phyloP scores from a whole-genome alignment of 2,329 filamentous ascomycete species.

The Trichophyton benhamiae region DNA sequence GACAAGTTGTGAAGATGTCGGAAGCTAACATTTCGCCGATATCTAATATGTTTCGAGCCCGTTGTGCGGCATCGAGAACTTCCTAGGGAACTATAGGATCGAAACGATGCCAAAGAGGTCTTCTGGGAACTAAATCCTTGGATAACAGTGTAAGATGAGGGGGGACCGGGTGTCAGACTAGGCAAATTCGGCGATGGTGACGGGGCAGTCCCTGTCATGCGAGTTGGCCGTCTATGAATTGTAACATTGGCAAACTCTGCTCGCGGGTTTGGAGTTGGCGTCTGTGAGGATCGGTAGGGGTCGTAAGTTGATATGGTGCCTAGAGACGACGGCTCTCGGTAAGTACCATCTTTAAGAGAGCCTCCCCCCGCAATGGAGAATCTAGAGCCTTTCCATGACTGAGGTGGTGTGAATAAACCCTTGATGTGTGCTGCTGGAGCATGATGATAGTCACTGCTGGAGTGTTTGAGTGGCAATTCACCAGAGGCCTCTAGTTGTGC shows the following conservation, averaged over 20 bases:
- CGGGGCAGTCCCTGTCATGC: not conserved
- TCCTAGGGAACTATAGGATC: conserved; percentile 38
- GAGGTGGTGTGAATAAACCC: conserved; percentile 5
- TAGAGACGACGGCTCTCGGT: conserved; percentile 32
- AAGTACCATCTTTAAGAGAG: conserved; percentile 37
- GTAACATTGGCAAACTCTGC: conserved; percentile 55
- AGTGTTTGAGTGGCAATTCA: conserved; percentile 65
- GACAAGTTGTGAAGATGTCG: conserved; percentile 39
- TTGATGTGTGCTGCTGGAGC: conserved; percentile 32
- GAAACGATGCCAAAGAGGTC: conserved; percentile 28
- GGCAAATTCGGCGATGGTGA: not conserved
- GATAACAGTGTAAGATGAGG: conserved; percentile 7
- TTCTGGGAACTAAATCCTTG: conserved; percentile 20
- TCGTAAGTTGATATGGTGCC: conserved; percentile 58
- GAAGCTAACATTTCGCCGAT: conserved; percentile 54
- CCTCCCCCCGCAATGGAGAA: conserved; percentile 47
- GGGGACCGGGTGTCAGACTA: not conserved
- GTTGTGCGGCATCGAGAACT: conserved; percentile 28
- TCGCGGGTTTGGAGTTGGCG: conserved; percentile 38
- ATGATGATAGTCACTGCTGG: conserved; percentile 83
- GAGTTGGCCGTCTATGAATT: conserved; percentile 44
- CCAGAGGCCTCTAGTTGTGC: conserved; percentile 76
- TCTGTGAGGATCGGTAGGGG: conserved; percentile 61
- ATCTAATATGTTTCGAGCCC: conserved; percentile 27
- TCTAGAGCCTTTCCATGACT: conserved; percentile 38